Evolutionary conservation across 495 filamentous ascomycete species (phyloP), one percentile per base, ranked within the genome.

Genomic region (Penicillium odoratum): DNA sequence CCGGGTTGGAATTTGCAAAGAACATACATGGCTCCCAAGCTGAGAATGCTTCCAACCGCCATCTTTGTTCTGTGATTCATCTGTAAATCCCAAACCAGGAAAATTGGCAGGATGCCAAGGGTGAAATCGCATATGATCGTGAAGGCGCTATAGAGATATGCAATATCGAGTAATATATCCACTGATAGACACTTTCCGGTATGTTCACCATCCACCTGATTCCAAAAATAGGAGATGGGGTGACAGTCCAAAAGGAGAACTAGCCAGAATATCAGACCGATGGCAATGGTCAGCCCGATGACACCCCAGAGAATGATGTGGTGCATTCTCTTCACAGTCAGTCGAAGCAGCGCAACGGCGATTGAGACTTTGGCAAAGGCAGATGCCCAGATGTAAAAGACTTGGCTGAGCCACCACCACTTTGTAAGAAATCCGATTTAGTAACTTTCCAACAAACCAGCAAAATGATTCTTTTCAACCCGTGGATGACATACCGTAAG

Each of bases 361-460:
- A 78, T 77, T 1, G 77, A 78, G 7, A 74, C 46, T 49, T 75
- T 76, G 9, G 71, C 71, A 7, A 75, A 48, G 1, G 65, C 69
- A 13, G 62, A 70, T 11, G 68, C 65, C 56, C 75, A 67, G 15
- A 75, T 61, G 49, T 73, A 76, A 47, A 59, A 64, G 13, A 64
- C 68, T 65, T 77, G 70, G 42, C 71, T 68, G 10, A 79, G 59
- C 54, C 55, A 59, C 52, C 49, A 66, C 36, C 48, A 63, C 60
- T 63, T 30, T 5, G 15, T 40, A 40, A 2, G 38, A 26, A 9
- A n/a, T 6, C 15, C 33, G 26, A 15, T 54, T 18, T 29, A 25
- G 7, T 48, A 25, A 55, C 53, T 33, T 55, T 47, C 42, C n/a
- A 47, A 47, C 45, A 47, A 47, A 47, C 4, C 13, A 7, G 5